phyloP scores from a whole-genome alignment of 2,329 filamentous ascomycete species.

The Cryoendolithus antarcticus region DNA sequence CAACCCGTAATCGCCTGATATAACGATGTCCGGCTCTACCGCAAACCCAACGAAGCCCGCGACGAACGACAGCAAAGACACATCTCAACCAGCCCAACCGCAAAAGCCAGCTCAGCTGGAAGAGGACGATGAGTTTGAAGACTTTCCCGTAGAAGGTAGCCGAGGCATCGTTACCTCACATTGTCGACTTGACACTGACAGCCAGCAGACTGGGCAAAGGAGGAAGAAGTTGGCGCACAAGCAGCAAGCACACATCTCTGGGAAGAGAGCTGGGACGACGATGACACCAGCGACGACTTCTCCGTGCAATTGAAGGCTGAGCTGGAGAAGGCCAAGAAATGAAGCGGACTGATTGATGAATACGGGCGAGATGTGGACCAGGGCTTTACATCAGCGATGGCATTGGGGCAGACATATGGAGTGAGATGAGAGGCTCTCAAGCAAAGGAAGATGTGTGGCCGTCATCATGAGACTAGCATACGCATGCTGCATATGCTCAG shows the following conservation, averaged over 20 bases:
- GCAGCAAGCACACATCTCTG: constrained; percentile 61
- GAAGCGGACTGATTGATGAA: no score
- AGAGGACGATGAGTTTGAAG: constrained; percentile 98
- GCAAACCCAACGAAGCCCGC: constrained; percentile 29
- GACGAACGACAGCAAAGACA: constrained; percentile 26
- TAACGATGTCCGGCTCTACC: constrained; percentile 12
- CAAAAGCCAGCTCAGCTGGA: constrained; percentile 62
- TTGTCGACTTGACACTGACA: not conserved
- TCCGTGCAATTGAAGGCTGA: constrained; percentile 89
- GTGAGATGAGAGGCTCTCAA: no score
- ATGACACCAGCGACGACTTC: constrained; percentile 94
- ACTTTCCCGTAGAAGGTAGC: constrained; percentile 89
- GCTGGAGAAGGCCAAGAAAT: constrained; percentile 58
- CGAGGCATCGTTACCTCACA: not conserved
- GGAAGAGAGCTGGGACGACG: constrained; percentile 99
- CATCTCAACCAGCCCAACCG: constrained; percentile 40
- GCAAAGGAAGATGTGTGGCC: no score
- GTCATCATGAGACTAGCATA: no score
- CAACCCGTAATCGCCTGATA: constrained; percentile 26
- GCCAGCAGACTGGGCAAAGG: constrained; percentile 71
- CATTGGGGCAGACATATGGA: no score
- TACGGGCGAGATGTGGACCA: no score
- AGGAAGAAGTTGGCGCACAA: constrained; percentile 66
- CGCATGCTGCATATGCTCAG: not conserved
- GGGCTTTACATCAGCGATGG: no score